Evolutionary conservation across 768 basidiomycete species (phyloP), one percentile per base, ranked within the genome.

Genomic region (Lentinula raphanica): DNA sequence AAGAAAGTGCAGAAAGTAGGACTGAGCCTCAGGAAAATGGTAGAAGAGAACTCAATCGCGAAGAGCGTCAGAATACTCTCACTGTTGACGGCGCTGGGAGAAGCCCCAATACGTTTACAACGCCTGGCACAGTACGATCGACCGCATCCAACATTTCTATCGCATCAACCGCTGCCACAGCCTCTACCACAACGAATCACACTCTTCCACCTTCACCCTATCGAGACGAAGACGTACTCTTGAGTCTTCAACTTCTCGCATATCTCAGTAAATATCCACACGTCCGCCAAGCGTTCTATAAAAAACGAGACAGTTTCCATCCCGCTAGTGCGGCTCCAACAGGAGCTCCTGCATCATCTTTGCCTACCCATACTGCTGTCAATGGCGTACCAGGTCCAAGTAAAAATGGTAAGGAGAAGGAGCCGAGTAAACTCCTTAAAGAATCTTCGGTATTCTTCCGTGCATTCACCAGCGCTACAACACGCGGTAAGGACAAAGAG

Each of bases 261-360:
- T 98, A 99, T 68, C 79, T 98, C 17, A 93, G 90, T 74, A 98
- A 99, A 71, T 98, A 99, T 68, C 94, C 97, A 0, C 96, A 98
- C 69, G 96, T 98, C 3, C 79, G 97, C 9, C 88, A 94, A 66
- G 92, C 94, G 5, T 98, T 99, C 68, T 97, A 98, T 69, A 92
- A 93, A 68, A 87, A 85, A 1, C 80, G 91, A 1, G 72, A 77
- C n/a, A 82, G 85, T n/a, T 92, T 92, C 70, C 90, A 91, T 65
- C 90, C 90, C 0, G 90, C 88, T 8, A 83, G 83, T 28, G 76
- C 80, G 5, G 74, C 68, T 12, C 66, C 74, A 28, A 59, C 62
- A 40, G 63, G 58, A 36, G 31, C 38, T n/a, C 31, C 58, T 28
- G 39, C 54, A 28, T 21, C 58, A 19, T 49, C 59, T 11, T 31